Base-by-base conservation (phyloP, 805 yeast genomes). In the Brettanomyces sp. region DNA sequence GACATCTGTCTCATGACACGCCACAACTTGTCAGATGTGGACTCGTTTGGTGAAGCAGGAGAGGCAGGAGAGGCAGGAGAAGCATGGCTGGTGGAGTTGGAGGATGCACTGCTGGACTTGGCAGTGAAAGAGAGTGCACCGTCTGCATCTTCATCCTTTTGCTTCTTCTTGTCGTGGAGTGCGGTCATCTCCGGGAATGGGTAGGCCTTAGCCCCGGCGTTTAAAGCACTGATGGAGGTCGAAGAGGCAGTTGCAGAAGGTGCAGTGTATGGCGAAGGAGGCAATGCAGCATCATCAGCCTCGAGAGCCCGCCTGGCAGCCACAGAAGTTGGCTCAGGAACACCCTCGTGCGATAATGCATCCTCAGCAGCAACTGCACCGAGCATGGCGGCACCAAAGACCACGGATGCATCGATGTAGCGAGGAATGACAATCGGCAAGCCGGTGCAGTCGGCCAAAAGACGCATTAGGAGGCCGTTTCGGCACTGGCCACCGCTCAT, bases 401-500 rank as follows among this genome's bases (percentile, higher is more conserved):
- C 98, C 36, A 93, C 99, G 2, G 97, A 95, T 1, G 97, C 93
- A 60, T 91, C 98, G 56, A 91, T 89, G 65, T 93, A 90, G 57
- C 91, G 76, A 42, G 99, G 99, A 51, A 91, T 87, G 42, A 93
- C 78, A 48, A 93, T 81, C 14, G 97, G 96, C 67, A 84, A 71
- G 4, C 95, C 95, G 0, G 96, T 88, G 59, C 95, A 85, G 56
- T 91, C 95, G 1, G 97, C 95, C 62, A 93, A 74, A 49, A 93
- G 67, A 67, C 95, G 76, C 82, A 93, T 89, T 50, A 93, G 73
- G 47, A 93, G 69, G 14, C 89, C 85, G 65, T 93, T 93, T 59
- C 97, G 79, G 64, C 96, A 90, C 64, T 93, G 99, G 33, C 99
- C 98, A 47, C 99, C 99, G 50, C 91, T 81, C 81, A 93, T 81